Base-by-base conservation (phyloP, 2,329 filamentous ascomycete species). In the Diplodia sapinea region DNA sequence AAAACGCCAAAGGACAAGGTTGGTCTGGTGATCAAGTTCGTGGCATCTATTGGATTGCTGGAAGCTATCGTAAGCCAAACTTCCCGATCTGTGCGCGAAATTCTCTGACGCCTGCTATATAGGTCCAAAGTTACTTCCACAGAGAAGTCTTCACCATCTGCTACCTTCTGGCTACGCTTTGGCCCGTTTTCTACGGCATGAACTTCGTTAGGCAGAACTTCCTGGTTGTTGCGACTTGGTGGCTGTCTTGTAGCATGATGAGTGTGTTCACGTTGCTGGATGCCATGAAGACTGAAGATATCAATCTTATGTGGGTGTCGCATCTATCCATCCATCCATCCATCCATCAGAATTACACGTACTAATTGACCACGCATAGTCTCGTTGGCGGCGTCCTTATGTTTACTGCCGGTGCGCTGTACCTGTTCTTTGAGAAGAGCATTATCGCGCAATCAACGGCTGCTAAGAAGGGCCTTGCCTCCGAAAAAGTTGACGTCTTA, bases 81-180 rank as follows among this genome's bases (percentile, higher is more conserved):
- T 11, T 49, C 6, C 40, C n/a, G 7, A 1, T 12, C 66, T 15
- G 9, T 29, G 12, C 9, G 20, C 33, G n/a, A 49, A 17, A 12
- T 36, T 9, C 33, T 23, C 43, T 61, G 20, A 63, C 36, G 20
- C 9, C 26, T 26, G 26, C 23, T n/a, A 6, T 20, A 5, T 54
- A 95, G 92, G 93, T 95, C 26, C 84, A 96, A 80, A 94, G 93
- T 62, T 99, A 99, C 77, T 96, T 96, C 67, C 86, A 94, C 73
- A 89, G 95, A 50, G 91, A 97, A 75, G 88, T 98, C 29, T 90
- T 96, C 72, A 97, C 94, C 0, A 81, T 87, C 0, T 87, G 94
- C 67, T 99, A 94, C 74, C 74, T 94, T 31, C 71, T 94, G 3
- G 93, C 88, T 3, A 87, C 89, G 0, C 83, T 91, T 52, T 99